Evolutionary conservation across 2,329 filamentous ascomycete species (phyloP), one percentile per base, ranked within the genome.

Genomic region (Arthrobotrys sphaeroides): DNA sequence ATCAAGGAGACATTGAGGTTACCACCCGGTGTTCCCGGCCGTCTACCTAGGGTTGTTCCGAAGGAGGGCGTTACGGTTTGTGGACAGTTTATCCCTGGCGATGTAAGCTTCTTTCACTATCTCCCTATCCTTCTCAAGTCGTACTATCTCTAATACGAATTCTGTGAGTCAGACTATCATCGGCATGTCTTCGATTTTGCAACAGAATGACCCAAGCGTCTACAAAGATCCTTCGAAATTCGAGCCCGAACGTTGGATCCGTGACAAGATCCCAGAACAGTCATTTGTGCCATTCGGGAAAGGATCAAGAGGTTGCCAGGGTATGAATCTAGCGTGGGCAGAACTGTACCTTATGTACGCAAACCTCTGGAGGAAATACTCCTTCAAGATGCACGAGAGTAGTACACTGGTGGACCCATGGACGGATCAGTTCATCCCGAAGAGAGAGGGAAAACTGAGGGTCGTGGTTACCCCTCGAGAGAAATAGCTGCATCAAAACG

Each of bases 1-100:
- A 82, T 83, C 73, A 84, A 83, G 62, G 83, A 84, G 74, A 80
- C 80, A 0, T 77, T 84, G 12, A 80, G 84, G 20, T 74, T 83
- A 18, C 81, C 80, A 0, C 81, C 81, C 6, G 82, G 82, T 10
- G 81, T 83, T 16, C 77, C 78, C 16, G 78, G 79, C 4, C 60
- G 73, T 5, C 78, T 82, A 7, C 77, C 78, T 12, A 78, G 82
- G 12, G 47, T 81, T 7, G 79, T 81, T 1, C 81, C 81, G 0
- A 72, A 79, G 1, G 74, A 77, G 5, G 81, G 81, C 2, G 79
- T 81, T 38, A 79, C 70, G 1, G 78, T 82, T 24, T 78, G 80
- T 28, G 81, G 80, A 40, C 77, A 80, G 18, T 80, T 78, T 33
- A 78, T 83, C 13, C 81, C 82, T 0, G 80, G 73, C 0, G 81